Evolutionary conservation across 106 monocot species (phyloP).

Genomic region (Hemerocallis citrina): DNA sequence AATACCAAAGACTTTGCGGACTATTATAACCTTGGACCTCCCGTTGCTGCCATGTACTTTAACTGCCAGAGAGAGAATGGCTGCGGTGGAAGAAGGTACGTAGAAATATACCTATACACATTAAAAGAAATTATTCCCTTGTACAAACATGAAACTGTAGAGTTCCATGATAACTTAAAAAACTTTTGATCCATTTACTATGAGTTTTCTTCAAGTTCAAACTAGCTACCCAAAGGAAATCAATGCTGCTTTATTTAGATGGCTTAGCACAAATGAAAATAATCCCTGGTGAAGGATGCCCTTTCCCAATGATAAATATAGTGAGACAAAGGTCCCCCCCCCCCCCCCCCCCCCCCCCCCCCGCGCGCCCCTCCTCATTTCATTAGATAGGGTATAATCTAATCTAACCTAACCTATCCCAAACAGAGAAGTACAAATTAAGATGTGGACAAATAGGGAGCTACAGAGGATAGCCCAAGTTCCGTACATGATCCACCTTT

Average conservation of each 20-base stretch:
- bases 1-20: slow-evolving; percentile 29
- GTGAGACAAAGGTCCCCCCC: too few species aligned
- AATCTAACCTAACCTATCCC: too few species aligned
- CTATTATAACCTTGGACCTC: slow-evolving; percentile 26
- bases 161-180: too few species aligned
- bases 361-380: too few species aligned
- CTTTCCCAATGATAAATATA: too few species aligned
- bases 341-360: too few species aligned
- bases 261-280: not conserved
- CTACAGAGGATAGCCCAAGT: too few species aligned
- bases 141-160: too few species aligned
- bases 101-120: not conserved
- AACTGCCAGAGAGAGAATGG: slow-evolving; percentile 48
- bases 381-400: too few species aligned
- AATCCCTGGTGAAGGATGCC: not conserved
- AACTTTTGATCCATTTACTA: not conserved
- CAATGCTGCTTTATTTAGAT: not conserved
- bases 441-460: too few species aligned
- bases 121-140: not conserved
- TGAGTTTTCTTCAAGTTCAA: not conserved
- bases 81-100: slow-evolving; percentile 43
- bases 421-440: too few species aligned
- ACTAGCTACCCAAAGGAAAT: not conserved
- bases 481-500: too few species aligned
- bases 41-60: slow-evolving; percentile 38